phyloP scores from a whole-genome alignment of 2,329 filamentous ascomycete genomes.

The Exophiala mesophila region DNA sequence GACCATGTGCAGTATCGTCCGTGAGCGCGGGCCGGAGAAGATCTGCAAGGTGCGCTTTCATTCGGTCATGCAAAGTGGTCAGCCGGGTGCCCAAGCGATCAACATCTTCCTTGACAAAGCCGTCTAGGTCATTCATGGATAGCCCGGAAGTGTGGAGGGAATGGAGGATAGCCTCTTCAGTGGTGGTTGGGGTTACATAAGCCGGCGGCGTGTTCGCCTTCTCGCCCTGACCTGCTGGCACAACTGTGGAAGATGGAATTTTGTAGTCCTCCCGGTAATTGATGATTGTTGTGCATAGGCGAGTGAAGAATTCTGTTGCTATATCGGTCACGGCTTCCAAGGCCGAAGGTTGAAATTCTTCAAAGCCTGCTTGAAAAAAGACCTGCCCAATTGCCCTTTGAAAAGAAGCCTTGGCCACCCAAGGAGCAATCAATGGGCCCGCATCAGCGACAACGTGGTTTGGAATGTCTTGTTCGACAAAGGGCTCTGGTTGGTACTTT shows the following conservation, averaged over 20 bases:
- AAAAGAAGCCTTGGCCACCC: slow-evolving; percentile 75
- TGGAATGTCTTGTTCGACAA: slow-evolving; percentile 78
- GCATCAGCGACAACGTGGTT: slow-evolving; percentile 86
- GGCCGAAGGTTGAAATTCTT: slow-evolving; percentile 93
- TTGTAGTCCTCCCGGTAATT: slow-evolving; percentile 80
- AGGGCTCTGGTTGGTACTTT: slow-evolving; percentile 87
- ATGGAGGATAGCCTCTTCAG: slow-evolving; percentile 83
- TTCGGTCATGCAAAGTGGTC: slow-evolving; percentile 80
- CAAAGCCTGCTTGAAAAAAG: slow-evolving; percentile 93
- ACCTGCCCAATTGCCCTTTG: slow-evolving; percentile 91
- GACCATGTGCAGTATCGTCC: slow-evolving; percentile 76
- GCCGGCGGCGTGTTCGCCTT: slow-evolving; percentile 29
- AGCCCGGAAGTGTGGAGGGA: slow-evolving; percentile 78
- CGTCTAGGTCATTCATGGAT: slow-evolving; percentile 74
- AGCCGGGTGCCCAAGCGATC: slow-evolving; percentile 78
- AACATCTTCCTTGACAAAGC: slow-evolving; percentile 89
- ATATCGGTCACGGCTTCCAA: slow-evolving; percentile 86
- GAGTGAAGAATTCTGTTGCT: slow-evolving; percentile 82
- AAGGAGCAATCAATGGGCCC: slow-evolving; percentile 78
- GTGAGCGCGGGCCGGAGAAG: slow-evolving; percentile 82
- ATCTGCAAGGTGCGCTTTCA: slow-evolving; percentile 90
- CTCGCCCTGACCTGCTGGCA: slow-evolving; percentile 18
- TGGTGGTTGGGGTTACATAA: slow-evolving; percentile 66
- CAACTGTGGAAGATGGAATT: slow-evolving; percentile 50
- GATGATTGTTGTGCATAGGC: slow-evolving; percentile 73